phyloP scores from a whole-genome alignment of 169 alveolate genomes.

The Eimeria brunetti region DNA sequence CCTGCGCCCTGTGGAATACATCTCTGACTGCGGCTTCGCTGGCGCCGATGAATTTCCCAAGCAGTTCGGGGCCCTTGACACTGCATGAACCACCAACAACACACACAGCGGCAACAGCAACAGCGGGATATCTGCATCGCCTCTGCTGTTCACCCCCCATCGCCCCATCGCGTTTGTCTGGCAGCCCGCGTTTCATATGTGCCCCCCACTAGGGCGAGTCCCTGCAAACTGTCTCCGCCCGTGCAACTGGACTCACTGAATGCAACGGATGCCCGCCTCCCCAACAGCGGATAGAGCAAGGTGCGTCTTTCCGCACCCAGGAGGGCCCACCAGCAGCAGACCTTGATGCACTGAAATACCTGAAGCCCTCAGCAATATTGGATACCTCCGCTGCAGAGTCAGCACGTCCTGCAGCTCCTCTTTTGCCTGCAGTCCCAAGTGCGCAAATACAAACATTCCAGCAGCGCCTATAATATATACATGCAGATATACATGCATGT shows the following conservation, averaged over 20 bases:
- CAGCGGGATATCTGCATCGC: background rate
- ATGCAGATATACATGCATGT: background rate
- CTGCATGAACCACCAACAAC: constrained; percentile 25
- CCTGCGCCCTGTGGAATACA: constrained; percentile 97
- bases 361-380: constrained; percentile 43
- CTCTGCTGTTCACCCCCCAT: background rate
- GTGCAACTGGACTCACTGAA: constrained; percentile 50
- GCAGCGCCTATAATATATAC: background rate
- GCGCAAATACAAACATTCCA: background rate
- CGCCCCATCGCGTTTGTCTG: background rate
- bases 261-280: constrained; percentile 87
- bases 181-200: background rate
- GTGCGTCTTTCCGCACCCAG: constrained; percentile 97
- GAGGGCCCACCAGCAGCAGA: constrained; percentile 81
- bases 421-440: constrained; percentile 61
- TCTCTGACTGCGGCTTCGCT: constrained; percentile 98
- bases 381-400: constrained; percentile 53
- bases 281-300: constrained; percentile 95
- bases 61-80: constrained; percentile 92
- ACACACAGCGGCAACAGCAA: background rate
- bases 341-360: constrained; percentile 77
- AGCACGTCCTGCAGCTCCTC: constrained; percentile 72
- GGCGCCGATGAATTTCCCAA: constrained; percentile 99
- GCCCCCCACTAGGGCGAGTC: background rate
- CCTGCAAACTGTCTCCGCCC: background rate